Percentiles rank a stretch among this genome's conserved stretches.
Evolutionary conservation across 306 rosid species (phyloP).

Genomic region (Albizia julibrissin): DNA sequence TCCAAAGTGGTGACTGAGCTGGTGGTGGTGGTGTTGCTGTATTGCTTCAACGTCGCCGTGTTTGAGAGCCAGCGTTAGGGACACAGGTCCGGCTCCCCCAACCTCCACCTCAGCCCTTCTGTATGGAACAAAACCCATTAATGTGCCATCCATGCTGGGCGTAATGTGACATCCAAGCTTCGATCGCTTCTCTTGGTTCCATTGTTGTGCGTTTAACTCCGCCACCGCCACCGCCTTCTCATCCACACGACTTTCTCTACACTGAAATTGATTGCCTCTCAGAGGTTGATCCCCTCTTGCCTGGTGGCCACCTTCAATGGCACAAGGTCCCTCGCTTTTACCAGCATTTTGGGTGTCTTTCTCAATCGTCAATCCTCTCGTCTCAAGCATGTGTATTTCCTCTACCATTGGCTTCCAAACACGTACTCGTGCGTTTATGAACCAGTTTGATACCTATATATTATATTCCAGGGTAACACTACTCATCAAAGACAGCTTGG

Average conservation of each 20-base stretch:
- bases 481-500: not conserved
- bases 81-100: constrained; percentile 65
- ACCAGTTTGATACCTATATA: constrained; percentile 93
- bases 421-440: constrained; percentile 91
- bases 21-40: constrained; percentile 55
- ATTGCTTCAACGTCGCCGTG: constrained; percentile 63
- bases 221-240: constrained; percentile 13
- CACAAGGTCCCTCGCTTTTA: constrained; percentile 34
- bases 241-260: constrained; percentile 23
- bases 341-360: constrained; percentile 14
- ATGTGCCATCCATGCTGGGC: constrained; percentile 52
- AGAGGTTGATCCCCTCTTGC: constrained; percentile 1
- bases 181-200: constrained; percentile 66
- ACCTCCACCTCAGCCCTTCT: constrained; percentile 47
- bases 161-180: constrained; percentile 53
- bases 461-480: constrained; percentile 5
- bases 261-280: not conserved
- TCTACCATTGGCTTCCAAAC: constrained; percentile 99
- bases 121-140: constrained; percentile 73
- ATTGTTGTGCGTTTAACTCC: constrained; percentile 28
- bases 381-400: constrained; percentile 93
- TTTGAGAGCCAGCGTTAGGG: constrained; percentile 75
- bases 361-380: constrained; percentile 49
- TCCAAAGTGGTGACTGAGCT: constrained; percentile 47
- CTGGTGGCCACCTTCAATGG: constrained; percentile 34